These are phyloP conservation scores for Thermomucor indicae-seudaticae DNA, from an alignment of 371 early-diverging fungal species.

Conservation along the genomic window DNA sequence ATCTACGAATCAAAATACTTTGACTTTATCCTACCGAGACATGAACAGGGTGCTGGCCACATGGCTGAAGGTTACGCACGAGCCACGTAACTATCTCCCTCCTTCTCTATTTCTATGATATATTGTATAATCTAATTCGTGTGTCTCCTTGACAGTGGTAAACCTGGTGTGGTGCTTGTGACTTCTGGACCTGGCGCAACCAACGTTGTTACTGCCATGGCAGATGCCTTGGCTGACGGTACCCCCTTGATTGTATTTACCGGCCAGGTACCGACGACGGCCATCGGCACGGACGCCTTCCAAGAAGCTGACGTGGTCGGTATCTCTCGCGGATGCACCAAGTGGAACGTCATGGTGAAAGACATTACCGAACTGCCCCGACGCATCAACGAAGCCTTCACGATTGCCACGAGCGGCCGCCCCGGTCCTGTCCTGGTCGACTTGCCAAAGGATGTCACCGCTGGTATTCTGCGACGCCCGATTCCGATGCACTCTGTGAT, in stretches of 20 bases:
- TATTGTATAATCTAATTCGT: background rate
- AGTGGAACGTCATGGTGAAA: conserved; percentile 98
- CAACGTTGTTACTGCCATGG: conserved; percentile 96
- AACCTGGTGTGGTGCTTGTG: conserved; percentile 93
- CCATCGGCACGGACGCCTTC: conserved; percentile 96
- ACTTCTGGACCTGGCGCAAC: conserved; percentile 99
- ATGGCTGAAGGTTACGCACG: conserved; percentile 98
- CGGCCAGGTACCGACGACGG: conserved; percentile 91
- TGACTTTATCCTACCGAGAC: conserved; percentile 91
- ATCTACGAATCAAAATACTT: conserved; percentile 94
- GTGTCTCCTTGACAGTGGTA: conserved; percentile 55
- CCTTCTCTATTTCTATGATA: conserved; percentile 1
- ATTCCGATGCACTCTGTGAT: conserved; percentile 68
- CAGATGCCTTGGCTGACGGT: conserved; percentile 94
- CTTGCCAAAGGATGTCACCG: conserved; percentile 96
- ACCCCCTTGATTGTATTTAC: conserved; percentile 92
- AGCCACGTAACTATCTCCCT: conserved; percentile 62
- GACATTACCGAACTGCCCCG: conserved; percentile 93
- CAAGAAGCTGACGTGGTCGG: conserved; percentile 97
- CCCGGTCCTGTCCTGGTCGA: conserved; percentile 98
- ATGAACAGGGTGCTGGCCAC: conserved; percentile 98
- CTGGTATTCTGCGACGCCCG: conserved; percentile 78
- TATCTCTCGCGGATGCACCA: conserved; percentile 93
- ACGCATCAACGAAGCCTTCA: conserved; percentile 95
- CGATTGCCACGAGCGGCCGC: conserved; percentile 93